Base-by-base conservation (phyloP, 2,329 filamentous ascomycete genomes). In the Pseudocercospora crystallina region DNA sequence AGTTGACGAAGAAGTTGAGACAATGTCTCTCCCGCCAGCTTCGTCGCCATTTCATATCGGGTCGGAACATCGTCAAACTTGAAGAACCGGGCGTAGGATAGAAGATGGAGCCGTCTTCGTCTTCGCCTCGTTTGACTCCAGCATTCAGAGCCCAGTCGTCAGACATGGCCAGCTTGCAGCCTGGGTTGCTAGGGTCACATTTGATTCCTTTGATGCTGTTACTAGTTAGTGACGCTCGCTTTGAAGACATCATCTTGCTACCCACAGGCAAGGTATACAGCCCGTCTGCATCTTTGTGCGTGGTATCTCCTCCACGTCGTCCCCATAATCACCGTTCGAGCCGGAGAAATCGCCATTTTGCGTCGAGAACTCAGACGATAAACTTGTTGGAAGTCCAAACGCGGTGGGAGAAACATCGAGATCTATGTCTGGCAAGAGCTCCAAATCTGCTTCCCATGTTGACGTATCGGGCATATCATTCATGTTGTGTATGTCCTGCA, bases 1-100 rank as follows among this genome's bases (percentile, higher is more conserved):
- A 65, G 40, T 65, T 59, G 43, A 64, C 63, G 49, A 67, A 67
- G 58, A 66, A 67, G 47, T 65, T 65, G 17, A 67, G 58, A 40
- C 59, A 64, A 47, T 67, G 64, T 43, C 64, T 45, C 35, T 67
- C 65, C 8, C 65, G 58, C 65, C 65, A 66, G 42, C 57, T 65
- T 10, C 63, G 56, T 31, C 63, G 57, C 65, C 65, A 67, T 49
- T 60, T 64, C 33, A 54, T 56, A 36, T 66, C 62, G 17, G 61
- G 64, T 26, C 60, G 50, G 37, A 60, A 58, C 1, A 53, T 38
- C 9, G 51, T 52, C 17, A 66, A 48, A 15, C 51, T 56, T 29
- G 42, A 35, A 10, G 51, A 43, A n/a, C 49, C 52, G 1, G 52
- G 51, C 1, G 54, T 50, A 4, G 53, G 37, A 15, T 46, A 49